A percentile compares a stretch with the other conserved stretches of the same genome.
phyloP scores from a whole-genome alignment of 495 filamentous ascomycete genomes.

The Daldinia loculata region DNA sequence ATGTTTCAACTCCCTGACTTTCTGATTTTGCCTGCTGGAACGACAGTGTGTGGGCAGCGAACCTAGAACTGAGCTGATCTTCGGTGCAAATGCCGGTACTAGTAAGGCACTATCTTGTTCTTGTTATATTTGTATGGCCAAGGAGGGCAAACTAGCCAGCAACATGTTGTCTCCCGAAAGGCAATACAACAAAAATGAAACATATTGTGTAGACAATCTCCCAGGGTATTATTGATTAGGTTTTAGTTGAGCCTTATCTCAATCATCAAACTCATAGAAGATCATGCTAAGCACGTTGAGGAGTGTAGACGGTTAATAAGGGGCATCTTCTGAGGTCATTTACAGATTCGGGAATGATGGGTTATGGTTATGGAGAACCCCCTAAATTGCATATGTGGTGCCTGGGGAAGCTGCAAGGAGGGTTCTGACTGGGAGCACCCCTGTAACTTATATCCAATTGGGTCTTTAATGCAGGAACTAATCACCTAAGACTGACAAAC shows the following conservation, averaged over 20 bases:
- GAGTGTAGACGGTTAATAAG: background rate
- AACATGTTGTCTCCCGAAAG: background rate
- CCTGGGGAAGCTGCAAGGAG: constrained; percentile 35
- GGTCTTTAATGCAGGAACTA: constrained; percentile 30
- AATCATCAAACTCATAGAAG: background rate
- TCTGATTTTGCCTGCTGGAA: background rate
- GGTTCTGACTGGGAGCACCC: constrained; percentile 11
- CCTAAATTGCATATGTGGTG: constrained; percentile 31
- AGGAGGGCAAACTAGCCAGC: background rate
- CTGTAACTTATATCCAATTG: constrained; percentile 14
- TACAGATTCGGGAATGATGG: background rate
- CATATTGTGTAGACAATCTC: background rate
- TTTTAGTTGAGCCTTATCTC: background rate
- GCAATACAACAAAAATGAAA: background rate
- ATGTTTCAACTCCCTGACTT: background rate
- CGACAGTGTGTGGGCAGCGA: background rate
- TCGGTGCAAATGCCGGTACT: background rate
- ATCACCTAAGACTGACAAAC: constrained; percentile 32
- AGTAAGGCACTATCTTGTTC: background rate
- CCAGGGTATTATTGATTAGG: too few relatives aligned
- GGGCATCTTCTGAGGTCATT: background rate
- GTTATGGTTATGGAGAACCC: constrained; percentile 15
- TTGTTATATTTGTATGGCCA: background rate
- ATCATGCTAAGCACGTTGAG: background rate
- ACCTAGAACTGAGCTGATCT: background rate